Evolutionary conservation across 2,329 filamentous ascomycete genomes (phyloP).

Genomic region (Colletotrichum navitas): DNA sequence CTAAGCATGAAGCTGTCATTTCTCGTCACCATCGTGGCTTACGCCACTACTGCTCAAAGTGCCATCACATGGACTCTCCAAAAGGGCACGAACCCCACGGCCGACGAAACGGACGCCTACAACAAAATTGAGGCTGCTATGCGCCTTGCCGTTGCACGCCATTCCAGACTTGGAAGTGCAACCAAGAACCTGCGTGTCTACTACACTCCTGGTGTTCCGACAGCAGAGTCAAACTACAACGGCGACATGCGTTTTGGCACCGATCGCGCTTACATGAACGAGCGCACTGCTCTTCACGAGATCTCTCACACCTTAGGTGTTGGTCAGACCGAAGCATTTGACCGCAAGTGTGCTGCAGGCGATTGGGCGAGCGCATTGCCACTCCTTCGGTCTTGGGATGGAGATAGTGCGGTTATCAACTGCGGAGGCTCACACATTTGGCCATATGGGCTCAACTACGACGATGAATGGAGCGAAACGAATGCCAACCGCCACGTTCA

Average conservation of each 20-base stretch:
- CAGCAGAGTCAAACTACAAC: slow-evolving; percentile 62
- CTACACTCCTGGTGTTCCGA: slow-evolving; percentile 59
- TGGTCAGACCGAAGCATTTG: slow-evolving; percentile 59
- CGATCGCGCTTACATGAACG: slow-evolving; percentile 61
- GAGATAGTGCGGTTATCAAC: slow-evolving; percentile 51
- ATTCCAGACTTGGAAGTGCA: slow-evolving; percentile 52
- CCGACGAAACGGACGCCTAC: slow-evolving; percentile 60
- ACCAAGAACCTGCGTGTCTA: slow-evolving; percentile 56
- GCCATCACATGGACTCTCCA: slow-evolving; percentile 55
- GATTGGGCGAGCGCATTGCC: slow-evolving; percentile 57
- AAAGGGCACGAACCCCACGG: slow-evolving; percentile 54
- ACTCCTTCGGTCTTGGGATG: slow-evolving; percentile 58
- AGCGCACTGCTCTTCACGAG: slow-evolving; percentile 63
- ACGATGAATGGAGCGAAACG: slow-evolving; percentile 60
- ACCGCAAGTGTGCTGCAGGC: slow-evolving; percentile 53
- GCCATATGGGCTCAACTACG: slow-evolving; percentile 59
- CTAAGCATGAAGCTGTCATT: slow-evolving; percentile 45
- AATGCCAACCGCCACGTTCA: slow-evolving; percentile 59
- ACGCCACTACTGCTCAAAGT: slow-evolving; percentile 51
- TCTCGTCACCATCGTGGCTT: slow-evolving; percentile 47
- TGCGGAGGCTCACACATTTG: slow-evolving; percentile 57
- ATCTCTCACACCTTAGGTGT: slow-evolving; percentile 62
- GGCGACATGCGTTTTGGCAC: slow-evolving; percentile 61
- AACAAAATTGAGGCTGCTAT: slow-evolving; percentile 57
- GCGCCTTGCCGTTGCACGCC: slow-evolving; percentile 55